A percentile compares a stretch with the other conserved stretches of the same genome.
Evolutionary conservation across 2,329 filamentous ascomycete genomes (phyloP).

Genomic region (Clarireedia paspali): DNA sequence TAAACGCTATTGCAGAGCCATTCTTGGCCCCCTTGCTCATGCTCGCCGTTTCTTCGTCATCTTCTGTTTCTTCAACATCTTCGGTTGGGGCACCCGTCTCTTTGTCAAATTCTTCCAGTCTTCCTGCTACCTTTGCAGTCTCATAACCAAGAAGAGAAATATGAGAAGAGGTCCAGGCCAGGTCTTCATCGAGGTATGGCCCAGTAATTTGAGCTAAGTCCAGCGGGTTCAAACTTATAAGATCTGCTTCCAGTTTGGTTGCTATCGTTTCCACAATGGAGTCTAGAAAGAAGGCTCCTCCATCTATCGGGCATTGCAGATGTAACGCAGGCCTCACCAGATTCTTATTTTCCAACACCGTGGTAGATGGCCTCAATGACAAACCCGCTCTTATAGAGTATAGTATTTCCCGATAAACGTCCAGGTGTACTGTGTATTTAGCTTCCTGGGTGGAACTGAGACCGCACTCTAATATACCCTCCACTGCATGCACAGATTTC

Average conservation of each 20-base stretch:
- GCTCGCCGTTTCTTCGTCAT: constrained; percentile 19
- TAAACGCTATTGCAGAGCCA: not conserved
- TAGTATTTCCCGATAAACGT: constrained; percentile 32
- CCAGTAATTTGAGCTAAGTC: constrained; percentile 64
- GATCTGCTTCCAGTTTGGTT: constrained; percentile 51
- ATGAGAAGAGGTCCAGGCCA: constrained; percentile 37
- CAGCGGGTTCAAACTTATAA: constrained; percentile 61
- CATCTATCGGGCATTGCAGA: constrained; percentile 50
- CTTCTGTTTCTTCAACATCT: constrained; percentile 36
- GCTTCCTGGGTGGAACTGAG: constrained; percentile 15
- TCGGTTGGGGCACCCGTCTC: constrained; percentile 36
- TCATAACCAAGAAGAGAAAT: constrained; percentile 50
- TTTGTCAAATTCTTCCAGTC: constrained; percentile 41
- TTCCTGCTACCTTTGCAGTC: constrained; percentile 47
- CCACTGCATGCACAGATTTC: constrained; percentile 2
- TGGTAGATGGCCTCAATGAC: constrained; percentile 31
- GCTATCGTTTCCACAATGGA: constrained; percentile 57
- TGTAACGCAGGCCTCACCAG: constrained; percentile 46
- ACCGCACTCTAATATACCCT: constrained; percentile 11
- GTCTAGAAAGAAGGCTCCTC: constrained; percentile 47
- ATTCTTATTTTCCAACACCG: constrained; percentile 18
- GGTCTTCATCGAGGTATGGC: constrained; percentile 58
- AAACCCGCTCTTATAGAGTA: constrained; percentile 44
- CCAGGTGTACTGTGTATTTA: constrained; percentile 25
- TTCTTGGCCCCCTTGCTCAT: not conserved